These are phyloP conservation scores for Cicer judaicum DNA, from an alignment of 306 rosid species.

Conservation along the genomic window DNA sequence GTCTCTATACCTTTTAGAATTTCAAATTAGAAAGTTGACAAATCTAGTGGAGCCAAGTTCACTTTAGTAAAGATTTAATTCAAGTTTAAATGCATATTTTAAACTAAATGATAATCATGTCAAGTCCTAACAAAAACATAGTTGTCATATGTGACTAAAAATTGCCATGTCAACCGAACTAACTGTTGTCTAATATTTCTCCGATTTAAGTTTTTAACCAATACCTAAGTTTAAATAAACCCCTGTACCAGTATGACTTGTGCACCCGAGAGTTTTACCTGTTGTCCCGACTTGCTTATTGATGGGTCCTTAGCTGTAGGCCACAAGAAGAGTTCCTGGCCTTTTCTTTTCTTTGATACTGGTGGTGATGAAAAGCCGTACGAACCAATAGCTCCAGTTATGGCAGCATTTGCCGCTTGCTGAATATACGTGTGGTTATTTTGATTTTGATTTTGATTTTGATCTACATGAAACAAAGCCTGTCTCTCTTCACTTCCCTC, in stretches of 20 bases:
- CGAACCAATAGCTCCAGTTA: constrained; percentile 98
- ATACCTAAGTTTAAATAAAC: constrained; percentile 32
- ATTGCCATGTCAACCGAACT: not conserved
- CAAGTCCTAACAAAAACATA: constrained; percentile 14
- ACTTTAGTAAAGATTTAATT: constrained; percentile 22
- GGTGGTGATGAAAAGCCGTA: constrained; percentile 91
- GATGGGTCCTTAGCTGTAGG: constrained; percentile 76
- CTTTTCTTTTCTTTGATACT: constrained; percentile 77
- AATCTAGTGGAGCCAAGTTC: constrained; percentile 28
- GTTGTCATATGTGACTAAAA: constrained; percentile 26
- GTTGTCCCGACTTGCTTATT: constrained; percentile 66
- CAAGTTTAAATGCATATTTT: constrained; percentile 6
- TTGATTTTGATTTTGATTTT: constrained; percentile 9
- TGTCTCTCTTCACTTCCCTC: constrained; percentile 99
- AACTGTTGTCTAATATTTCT: constrained; percentile 10
- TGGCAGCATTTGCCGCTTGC: constrained; percentile 99
- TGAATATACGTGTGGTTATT: constrained; percentile 75
- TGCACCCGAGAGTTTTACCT: constrained; percentile 62
- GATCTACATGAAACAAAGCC: constrained; percentile 94
- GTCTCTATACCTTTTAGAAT: not conserved
- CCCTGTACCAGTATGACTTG: constrained; percentile 1
- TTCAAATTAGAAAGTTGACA: constrained; percentile 29
- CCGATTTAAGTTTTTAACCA: constrained; percentile 21
- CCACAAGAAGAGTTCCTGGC: constrained; percentile 77
- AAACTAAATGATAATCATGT: constrained; percentile 24